Evolutionary conservation across 352 stramenopile species (phyloP), one percentile per base, ranked within the genome.

Genomic region (Aphanomyces stellatus): DNA sequence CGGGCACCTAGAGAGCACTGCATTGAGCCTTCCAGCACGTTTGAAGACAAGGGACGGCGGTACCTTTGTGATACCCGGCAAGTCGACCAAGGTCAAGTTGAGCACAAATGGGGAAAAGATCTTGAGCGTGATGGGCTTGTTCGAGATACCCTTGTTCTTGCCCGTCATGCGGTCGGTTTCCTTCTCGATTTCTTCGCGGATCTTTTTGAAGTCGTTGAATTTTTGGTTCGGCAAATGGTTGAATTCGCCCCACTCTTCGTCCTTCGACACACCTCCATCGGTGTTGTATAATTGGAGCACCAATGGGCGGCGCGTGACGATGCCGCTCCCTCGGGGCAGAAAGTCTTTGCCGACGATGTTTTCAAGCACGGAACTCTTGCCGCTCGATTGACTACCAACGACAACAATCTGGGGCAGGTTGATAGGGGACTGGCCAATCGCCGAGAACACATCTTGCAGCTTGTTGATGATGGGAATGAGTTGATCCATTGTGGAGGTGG

Each of bases 381-480:
- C 96, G 62, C 85, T 97, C 43, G 90, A 98, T 76, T 99, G 97
- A 33, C 88, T 95, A 62, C 97, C 97, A 72, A 99, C 96, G 35
- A 99, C 97, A 24, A 98, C 96, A 75, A 99, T 99, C 80, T 99
- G 96, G 69, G 97, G 97, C 40, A 99, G 78, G 75, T 99, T 97
- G 56, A 99, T 92, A 24, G 92, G 88, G 53, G 86, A 91, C 76
- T 97, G 91, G 22, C 95, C 95, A 73, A 98, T 98, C 49, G 93
- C 92, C 53, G 80, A 96, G 77, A 98, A 98, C 34, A 99, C 97
- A 81, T 99, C 97, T 86, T 99, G 97, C 10, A 99, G 88, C 82
- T 99, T 99, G 76, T 99, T 99, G 69, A 99, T 97, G 71, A 99
- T 98, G 35, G 96, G 96, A 75, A 99, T 99, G 22, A 99, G 85